Percentiles rank a stretch among this genome's conserved stretches.
Evolutionary conservation across 495 filamentous ascomycete genomes (phyloP).

Genomic region (Penicillium coprophilum): DNA sequence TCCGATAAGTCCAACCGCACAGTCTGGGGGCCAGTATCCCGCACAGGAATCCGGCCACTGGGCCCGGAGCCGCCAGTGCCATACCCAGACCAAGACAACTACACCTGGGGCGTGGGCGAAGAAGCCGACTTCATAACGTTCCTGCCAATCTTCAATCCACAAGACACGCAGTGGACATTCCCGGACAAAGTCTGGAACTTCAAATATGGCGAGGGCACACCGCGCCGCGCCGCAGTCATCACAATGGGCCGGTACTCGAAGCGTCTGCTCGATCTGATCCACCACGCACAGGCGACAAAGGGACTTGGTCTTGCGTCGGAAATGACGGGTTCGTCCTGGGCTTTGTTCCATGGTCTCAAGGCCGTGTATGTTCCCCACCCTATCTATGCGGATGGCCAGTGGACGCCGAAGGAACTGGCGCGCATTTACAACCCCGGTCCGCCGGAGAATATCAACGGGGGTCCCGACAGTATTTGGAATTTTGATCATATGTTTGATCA

Average conservation of each 20-base stretch:
- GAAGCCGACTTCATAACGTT: slow-evolving; percentile 74
- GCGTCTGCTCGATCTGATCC: slow-evolving; percentile 40
- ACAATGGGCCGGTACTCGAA: slow-evolving; percentile 64
- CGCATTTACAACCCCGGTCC: slow-evolving; percentile 25
- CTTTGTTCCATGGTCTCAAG: slow-evolving; percentile 71
- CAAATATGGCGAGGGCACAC: slow-evolving; percentile 42
- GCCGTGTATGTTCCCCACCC: slow-evolving; percentile 51
- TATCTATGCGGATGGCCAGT: slow-evolving; percentile 58
- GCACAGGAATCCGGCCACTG: slow-evolving; percentile 50
- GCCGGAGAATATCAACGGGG: slow-evolving; percentile 29
- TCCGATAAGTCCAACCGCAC: slow-evolving; percentile 29
- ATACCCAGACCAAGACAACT: slow-evolving; percentile 57
- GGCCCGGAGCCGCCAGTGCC: slow-evolving; percentile 59
- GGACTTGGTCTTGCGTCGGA: slow-evolving; percentile 65
- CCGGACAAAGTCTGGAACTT: slow-evolving; percentile 47
- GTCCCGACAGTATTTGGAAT: slow-evolving; percentile 26
- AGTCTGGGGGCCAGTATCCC: slow-evolving; percentile 59
- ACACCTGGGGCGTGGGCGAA: slow-evolving; percentile 71
- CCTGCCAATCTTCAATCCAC: slow-evolving; percentile 67
- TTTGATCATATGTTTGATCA: slow-evolving; percentile 26
- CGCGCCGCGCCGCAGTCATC: slow-evolving; percentile 65
- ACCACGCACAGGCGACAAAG: slow-evolving; percentile 25
- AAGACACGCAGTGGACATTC: slow-evolving; percentile 62
- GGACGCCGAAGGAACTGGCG: slow-evolving; percentile 25
- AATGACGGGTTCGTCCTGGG: slow-evolving; percentile 65